Evolutionary conservation across 106 monocot genomes (phyloP).

Genomic region (Ottelia alismoides): DNA sequence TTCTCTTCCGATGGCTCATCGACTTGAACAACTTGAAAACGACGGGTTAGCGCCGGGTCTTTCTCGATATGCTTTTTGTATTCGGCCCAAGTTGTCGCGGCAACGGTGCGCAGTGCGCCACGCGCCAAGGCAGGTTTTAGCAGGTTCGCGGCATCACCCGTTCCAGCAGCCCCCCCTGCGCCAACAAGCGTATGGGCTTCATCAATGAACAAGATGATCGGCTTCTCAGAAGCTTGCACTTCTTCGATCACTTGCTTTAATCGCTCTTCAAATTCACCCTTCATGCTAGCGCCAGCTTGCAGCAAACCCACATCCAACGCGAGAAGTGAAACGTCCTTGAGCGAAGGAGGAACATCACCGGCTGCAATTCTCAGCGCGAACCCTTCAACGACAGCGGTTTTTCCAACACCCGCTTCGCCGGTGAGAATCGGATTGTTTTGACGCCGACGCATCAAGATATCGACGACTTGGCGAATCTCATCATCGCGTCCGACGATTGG

Average conservation of each 20-base stretch:
- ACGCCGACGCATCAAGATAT: slow-evolving; percentile 1
- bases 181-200: slow-evolving; percentile 53
- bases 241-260: neutral
- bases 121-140: neutral
- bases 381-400: slow-evolving; percentile 1
- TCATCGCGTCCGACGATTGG: neutral
- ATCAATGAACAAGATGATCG: slow-evolving; percentile 34
- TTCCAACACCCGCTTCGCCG: slow-evolving; percentile 3
- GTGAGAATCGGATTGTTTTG: neutral
- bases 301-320: neutral
- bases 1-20: neutral
- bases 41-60: neutral
- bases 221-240: neutral
- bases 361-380: neutral
- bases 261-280: slow-evolving; percentile 37
- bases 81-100: slow-evolving; percentile 45
- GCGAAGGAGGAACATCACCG: neutral
- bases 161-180: no score
- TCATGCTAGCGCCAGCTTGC: no score
- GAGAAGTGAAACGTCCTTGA: neutral
- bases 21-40: neutral
- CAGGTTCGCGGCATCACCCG: neutral
- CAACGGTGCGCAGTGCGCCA: slow-evolving; percentile 35
- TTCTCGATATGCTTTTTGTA: slow-evolving; percentile 28
- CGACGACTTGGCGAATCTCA: neutral